These are phyloP conservation scores for Anthoceros angustus DNA, from an alignment of 225 moss, liverwort and hornwort species.

Conservation along the genomic window DNA sequence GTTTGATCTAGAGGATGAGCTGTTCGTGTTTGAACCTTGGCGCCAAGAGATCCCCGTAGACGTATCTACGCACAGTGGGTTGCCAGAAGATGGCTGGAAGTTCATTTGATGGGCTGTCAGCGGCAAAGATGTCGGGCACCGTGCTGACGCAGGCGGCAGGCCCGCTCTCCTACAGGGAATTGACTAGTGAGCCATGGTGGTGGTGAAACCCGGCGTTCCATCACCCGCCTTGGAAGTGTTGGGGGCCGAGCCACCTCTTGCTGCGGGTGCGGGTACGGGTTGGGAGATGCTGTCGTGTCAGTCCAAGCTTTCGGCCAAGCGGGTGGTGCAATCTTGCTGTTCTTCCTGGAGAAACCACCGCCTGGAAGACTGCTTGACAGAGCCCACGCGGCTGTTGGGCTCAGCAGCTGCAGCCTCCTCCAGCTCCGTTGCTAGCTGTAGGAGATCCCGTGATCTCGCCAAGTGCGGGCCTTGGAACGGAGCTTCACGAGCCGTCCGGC, in stretches of 20 bases:
- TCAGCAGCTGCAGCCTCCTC: neutral
- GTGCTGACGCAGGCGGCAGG: too few species aligned
- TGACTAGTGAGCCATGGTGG: too few species aligned
- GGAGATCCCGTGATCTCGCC: neutral
- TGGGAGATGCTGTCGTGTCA: neutral
- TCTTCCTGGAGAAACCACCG: neutral
- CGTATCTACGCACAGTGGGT: too few species aligned
- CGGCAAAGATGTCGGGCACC: too few species aligned
- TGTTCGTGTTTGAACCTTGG: too few species aligned
- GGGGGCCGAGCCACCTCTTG: neutral
- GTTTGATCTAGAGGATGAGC: too few species aligned
- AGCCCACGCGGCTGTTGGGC: neutral
- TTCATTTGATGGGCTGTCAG: too few species aligned
- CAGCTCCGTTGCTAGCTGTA: neutral
- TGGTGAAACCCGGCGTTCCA: neutral
- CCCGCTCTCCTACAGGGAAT: too few species aligned
- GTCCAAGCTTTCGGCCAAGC: neutral
- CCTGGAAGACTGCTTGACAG: too few species aligned
- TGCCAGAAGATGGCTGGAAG: too few species aligned
- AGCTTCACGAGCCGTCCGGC: neutral
- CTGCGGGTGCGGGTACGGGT: neutral
- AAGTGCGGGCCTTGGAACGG: neutral
- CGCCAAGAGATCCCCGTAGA: too few species aligned
- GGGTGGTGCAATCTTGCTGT: neutral
- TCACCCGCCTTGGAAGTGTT: neutral